Conservation (phyloP, 2,329 filamentous ascomycete species). For the Dactylellina cionopaga region DNA sequence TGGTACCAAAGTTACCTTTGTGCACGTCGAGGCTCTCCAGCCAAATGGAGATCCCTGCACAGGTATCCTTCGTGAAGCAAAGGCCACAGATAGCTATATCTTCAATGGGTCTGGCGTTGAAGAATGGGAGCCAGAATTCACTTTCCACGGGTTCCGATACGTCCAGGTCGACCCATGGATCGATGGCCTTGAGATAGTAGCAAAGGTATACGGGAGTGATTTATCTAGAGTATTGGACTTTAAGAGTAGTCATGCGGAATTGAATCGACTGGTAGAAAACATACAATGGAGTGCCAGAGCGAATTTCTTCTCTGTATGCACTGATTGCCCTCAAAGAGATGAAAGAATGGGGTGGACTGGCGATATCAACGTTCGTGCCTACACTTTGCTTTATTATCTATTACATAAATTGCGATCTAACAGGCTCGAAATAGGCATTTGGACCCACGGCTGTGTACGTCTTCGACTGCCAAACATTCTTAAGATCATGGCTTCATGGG, state of each 20-base stretch:
- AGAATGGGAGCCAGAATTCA: constrained; percentile 65
- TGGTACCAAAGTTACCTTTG: constrained; percentile 23
- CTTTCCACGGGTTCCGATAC: constrained; percentile 68
- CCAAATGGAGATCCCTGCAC: constrained; percentile 34
- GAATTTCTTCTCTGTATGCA: constrained; percentile 69
- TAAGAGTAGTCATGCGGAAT: constrained; percentile 64
- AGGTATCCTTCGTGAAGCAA: constrained; percentile 30
- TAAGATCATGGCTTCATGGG: constrained; percentile 66
- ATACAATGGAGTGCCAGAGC: constrained; percentile 69
- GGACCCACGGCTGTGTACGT: constrained; percentile 66
- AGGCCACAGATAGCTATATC: constrained; percentile 40
- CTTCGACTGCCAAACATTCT: constrained; percentile 67
- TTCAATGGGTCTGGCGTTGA: constrained; percentile 39
- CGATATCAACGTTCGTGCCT: constrained; percentile 26
- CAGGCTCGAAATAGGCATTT: constrained; percentile 62
- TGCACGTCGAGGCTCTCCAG: constrained; percentile 34
- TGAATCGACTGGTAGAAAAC: constrained; percentile 69
- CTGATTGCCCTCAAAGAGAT: constrained; percentile 69
- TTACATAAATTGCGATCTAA: not conserved
- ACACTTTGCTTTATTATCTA: not conserved
- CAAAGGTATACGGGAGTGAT: constrained; percentile 66
- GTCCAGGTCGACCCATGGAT: constrained; percentile 65
- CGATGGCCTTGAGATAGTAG: constrained; percentile 55
- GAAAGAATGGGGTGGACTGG: constrained; percentile 65
- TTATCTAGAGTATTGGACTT: constrained; percentile 65